Evolutionary conservation across 164 flowering plant genomes (phyloP).

Genomic region (Nymphaea thermarum): DNA sequence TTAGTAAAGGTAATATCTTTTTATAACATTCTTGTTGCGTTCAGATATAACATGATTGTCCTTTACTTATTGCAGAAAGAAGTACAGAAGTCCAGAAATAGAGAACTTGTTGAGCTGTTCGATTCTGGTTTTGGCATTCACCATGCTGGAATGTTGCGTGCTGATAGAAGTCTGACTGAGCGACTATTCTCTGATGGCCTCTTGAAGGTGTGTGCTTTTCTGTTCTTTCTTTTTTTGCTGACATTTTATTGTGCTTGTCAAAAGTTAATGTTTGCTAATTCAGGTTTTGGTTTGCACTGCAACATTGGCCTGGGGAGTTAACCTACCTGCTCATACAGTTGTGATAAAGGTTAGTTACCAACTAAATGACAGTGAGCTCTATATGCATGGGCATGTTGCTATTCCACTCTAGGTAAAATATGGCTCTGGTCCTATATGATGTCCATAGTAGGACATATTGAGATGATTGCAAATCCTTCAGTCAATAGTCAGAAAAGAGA

Average conservation of each 20-base stretch:
- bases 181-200: constrained; percentile 90
- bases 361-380: too few species aligned
- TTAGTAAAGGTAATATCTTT: constrained; percentile 43
- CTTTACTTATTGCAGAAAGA: constrained; percentile 53
- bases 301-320: constrained; percentile 99
- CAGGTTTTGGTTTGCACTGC: constrained; percentile 99
- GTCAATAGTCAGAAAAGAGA: too few species aligned
- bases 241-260: background rate
- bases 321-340: constrained; percentile 98
- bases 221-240: background rate
- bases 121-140: constrained; percentile 81
- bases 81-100: constrained; percentile 86
- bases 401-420: too few species aligned
- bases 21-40: background rate
- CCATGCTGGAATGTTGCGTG: constrained; percentile 98
- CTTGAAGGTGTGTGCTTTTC: constrained; percentile 40
- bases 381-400: too few species aligned
- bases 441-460: too few species aligned
- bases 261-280: background rate
- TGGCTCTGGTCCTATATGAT: too few species aligned
- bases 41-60: background rate
- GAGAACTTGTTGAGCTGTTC: constrained; percentile 70
- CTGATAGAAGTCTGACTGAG: constrained; percentile 92
- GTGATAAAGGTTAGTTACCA: constrained; percentile 67
- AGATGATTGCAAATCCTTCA: too few species aligned